phyloP scores from a whole-genome alignment of 2,329 filamentous ascomycete species.

The Phaeosphaeriaceae sp. region DNA sequence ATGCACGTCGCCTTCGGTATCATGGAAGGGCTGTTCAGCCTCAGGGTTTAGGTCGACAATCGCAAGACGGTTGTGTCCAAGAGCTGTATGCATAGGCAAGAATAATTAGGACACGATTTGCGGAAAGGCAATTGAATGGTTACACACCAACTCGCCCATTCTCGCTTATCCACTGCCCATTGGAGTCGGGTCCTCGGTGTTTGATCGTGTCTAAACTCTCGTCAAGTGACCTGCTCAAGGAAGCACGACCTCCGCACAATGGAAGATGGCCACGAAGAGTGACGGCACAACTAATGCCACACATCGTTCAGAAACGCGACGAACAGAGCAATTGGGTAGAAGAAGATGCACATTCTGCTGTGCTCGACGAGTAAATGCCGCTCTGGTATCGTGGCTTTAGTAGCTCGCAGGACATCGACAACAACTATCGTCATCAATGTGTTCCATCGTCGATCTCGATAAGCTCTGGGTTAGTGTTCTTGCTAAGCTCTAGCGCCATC shows the following conservation, averaged over 20 bases:
- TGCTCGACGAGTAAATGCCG: neutral
- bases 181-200: conserved; percentile 57
- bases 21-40: conserved; percentile 37
- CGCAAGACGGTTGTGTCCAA: conserved; percentile 35
- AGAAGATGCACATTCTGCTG: neutral
- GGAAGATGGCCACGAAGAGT: conserved; percentile 20
- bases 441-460: neutral
- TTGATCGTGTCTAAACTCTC: conserved; percentile 37
- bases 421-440: neutral
- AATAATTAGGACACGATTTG: conserved; percentile 13
- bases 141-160: conserved; percentile 52
- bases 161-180: conserved; percentile 57
- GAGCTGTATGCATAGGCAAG: conserved; percentile 18
- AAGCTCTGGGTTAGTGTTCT: neutral
- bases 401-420: neutral
- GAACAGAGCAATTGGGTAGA: neutral
- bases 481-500: neutral
- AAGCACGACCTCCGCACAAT: conserved; percentile 6
- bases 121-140: neutral
- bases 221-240: conserved; percentile 17
- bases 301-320: conserved; percentile 13
- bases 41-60: conserved; percentile 34
- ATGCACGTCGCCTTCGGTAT: conserved; percentile 48
- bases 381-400: neutral
- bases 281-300: conserved; percentile 24